Evolutionary conservation across 352 stramenopile species (phyloP), one percentile per base, ranked within the genome.

Genomic region (Globisporangium canariense): DNA sequence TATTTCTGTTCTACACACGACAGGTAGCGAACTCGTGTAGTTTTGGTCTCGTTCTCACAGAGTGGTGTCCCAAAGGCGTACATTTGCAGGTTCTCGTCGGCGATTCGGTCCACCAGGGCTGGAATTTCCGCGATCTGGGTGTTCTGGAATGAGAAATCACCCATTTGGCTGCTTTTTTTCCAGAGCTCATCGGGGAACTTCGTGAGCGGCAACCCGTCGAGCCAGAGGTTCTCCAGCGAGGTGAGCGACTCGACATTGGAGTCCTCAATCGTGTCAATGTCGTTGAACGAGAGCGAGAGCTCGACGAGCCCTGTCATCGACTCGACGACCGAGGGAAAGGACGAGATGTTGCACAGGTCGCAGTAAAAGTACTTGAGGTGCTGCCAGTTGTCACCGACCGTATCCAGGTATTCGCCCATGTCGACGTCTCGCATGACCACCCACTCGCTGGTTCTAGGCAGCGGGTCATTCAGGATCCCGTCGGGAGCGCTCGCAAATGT

Each of bases 361-460:
- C 43, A 62, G 43, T 62, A 62, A 9, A 66, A 55, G 38, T 52
- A 66, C 47, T 55, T 56, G 62, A 53, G 18, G 10, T 64, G 54
- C 5, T 52, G 16, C 34, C 43, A 64, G 28, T 64, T 56, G 50
- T 34, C 28, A 9, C 22, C 56, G 41, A 62, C n/a, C 7, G 22
- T 28, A 28, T 54, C 41, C 20, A 53, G 4, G 13, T 32, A 25
- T n/a, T 8, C 16, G 18, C 30, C 28, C 25, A 58, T 58, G 34
- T 58, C 9, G 52, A 58, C 52, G 32, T 58, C 30, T 22, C 20
- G 8, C 25, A 58, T 46, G 2, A 36, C 25, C 13, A 61, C 22
- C 38, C 55, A 61, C 56, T 62, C 56, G 25, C 49, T 25, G 25
- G 56, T 41, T 36, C 0, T 34, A 20, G 40, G 40, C 10, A 62